These are phyloP conservation scores for Arctostaphylos glauca DNA, from an alignment of 148 eudicot species.

Conservation along the genomic window DNA sequence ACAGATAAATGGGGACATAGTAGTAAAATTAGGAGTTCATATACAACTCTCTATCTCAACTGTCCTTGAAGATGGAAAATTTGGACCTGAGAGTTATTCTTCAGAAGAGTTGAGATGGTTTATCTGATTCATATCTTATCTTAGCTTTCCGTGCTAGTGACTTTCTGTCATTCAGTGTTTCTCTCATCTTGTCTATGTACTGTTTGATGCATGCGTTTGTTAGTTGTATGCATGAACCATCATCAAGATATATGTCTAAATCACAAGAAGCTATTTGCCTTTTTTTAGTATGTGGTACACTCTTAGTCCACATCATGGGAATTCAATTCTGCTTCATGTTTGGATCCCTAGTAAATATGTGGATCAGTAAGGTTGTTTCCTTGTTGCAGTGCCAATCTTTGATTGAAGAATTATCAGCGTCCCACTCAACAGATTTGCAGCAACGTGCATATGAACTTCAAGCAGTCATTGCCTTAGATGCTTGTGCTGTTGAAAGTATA, in stretches of 20 bases:
- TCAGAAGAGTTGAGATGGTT: neutral
- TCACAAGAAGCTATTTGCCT: neutral
- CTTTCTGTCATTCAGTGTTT: neutral
- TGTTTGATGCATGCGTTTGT: neutral
- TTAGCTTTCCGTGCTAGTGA: neutral
- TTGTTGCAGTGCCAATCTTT: slow-evolving; percentile 83
- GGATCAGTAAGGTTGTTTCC: slow-evolving; percentile 16
- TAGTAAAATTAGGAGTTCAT: neutral
- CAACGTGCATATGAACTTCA: slow-evolving; percentile 98
- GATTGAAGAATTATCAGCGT: slow-evolving; percentile 85
- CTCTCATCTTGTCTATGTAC: neutral
- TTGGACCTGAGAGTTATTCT: neutral
- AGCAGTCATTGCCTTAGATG: slow-evolving; percentile 63
- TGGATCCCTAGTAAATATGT: neutral
- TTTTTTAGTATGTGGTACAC: neutral
- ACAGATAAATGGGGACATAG: neutral
- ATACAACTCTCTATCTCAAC: neutral
- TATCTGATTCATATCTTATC: neutral
- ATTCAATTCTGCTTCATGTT: neutral
- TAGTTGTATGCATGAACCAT: neutral
- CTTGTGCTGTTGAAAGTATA: slow-evolving; percentile 57
- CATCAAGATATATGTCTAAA: neutral
- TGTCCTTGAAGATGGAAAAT: neutral
- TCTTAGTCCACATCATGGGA: neutral
- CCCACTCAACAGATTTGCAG: slow-evolving; percentile 95